Conservation (phyloP, 2,329 filamentous ascomycete genomes). For the Colletotrichum nymphaeae region DNA sequence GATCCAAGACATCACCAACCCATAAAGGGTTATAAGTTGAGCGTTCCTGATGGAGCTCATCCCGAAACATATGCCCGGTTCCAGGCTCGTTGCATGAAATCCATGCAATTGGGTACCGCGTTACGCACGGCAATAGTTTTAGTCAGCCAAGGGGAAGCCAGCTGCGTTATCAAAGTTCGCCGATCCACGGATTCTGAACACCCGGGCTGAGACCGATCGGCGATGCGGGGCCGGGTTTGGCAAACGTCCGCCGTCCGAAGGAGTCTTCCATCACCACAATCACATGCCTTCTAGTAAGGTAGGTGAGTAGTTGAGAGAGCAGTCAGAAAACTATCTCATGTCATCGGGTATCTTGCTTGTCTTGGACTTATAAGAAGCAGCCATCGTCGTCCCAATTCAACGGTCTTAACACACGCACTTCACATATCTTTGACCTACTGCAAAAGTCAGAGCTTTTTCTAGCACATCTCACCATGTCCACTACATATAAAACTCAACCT, state of each 20-base stretch:
- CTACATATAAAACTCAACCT: not conserved
- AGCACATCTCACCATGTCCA: not conserved
- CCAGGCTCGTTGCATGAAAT: no score
- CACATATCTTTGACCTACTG: not conserved
- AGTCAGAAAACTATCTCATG: not conserved
- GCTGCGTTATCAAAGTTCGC: not conserved
- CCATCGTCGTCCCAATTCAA: no score
- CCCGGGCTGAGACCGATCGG: not conserved
- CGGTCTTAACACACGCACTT: not conserved
- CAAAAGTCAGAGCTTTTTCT: not conserved
- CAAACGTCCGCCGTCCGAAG: not conserved
- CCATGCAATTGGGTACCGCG: not conserved
- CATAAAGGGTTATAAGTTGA: not conserved
- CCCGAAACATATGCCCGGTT: not conserved
- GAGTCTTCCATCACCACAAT: not conserved
- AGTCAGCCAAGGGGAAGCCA: not conserved
- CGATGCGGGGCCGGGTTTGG: not conserved
- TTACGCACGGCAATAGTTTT: not conserved
- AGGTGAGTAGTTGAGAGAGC: fast-evolving
- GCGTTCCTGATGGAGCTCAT: not conserved
- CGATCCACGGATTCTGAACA: not conserved
- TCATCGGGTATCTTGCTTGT: fast-evolving
- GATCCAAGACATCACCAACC: not conserved
- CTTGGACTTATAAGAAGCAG: not conserved
- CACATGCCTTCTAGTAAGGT: not conserved